Percentiles rank a stretch among this genome's conserved stretches.
These are phyloP conservation scores for Fusarium acutatum DNA, from an alignment of 2,329 filamentous ascomycete genomes.

Conservation along the genomic window DNA sequence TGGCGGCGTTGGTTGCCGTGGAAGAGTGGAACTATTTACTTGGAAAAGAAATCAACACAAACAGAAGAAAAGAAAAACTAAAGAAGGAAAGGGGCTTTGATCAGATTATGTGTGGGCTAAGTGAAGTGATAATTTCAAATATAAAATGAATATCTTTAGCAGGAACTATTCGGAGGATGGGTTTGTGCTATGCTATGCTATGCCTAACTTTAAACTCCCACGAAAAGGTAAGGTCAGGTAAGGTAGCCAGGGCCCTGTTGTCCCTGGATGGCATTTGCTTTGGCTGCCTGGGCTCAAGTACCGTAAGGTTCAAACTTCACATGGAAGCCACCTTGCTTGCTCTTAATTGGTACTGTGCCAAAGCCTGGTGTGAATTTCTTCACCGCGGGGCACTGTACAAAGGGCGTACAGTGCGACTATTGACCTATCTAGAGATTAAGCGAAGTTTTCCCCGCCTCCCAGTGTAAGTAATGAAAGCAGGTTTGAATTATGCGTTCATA, in stretches of 20 bases:
- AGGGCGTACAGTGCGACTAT: constrained; percentile 14
- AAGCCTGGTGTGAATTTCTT: constrained; percentile 27
- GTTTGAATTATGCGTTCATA: constrained; percentile 14
- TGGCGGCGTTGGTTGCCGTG: constrained; percentile 36
- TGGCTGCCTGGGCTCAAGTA: not conserved
- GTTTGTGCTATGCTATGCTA: not conserved
- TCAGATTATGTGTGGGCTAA: constrained; percentile 19
- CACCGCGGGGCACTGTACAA: constrained; percentile 22
- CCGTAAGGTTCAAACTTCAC: not conserved
- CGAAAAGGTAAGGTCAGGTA: not conserved
- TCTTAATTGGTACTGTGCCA: constrained; percentile 11
- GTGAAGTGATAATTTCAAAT: constrained; percentile 5
- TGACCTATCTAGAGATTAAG: not conserved
- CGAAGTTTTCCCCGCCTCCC: constrained; percentile 17
- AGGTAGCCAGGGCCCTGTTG: constrained; percentile 9
- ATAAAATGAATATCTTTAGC: constrained; percentile 10
- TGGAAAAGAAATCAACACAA: constrained; percentile 33
- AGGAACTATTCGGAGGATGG: not conserved
- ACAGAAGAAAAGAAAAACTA: constrained; percentile 28
- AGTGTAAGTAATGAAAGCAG: not conserved
- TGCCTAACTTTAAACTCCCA: not conserved
- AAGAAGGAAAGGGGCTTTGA: constrained; percentile 5
- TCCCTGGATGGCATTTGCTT: constrained; percentile 8
- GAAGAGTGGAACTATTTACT: constrained; percentile 43
- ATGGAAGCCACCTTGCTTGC: not conserved